Evolutionary conservation across 345 rosid species (phyloP).

Genomic region (Euphorbia pulcherrima): DNA sequence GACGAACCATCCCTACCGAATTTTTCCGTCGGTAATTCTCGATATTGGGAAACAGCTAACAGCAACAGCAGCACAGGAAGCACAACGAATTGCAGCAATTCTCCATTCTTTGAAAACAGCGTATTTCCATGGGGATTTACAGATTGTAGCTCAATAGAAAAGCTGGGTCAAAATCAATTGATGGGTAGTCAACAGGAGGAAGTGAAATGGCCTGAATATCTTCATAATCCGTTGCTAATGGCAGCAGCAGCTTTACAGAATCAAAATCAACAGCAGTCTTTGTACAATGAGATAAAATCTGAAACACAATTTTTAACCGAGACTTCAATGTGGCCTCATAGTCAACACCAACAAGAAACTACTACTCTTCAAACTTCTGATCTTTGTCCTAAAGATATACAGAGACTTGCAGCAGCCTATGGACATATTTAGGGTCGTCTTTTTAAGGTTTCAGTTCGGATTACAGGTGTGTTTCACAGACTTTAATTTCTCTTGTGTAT

Average conservation of each 20-base stretch:
- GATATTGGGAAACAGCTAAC: constrained; percentile 44
- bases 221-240: constrained; percentile 46
- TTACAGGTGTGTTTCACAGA: constrained; percentile 32
- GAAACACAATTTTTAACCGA: constrained; percentile 52
- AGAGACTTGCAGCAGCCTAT: constrained; percentile 34
- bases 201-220: constrained; percentile 44
- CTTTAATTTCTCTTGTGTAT: constrained; percentile 26
- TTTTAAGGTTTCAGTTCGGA: too few species aligned
- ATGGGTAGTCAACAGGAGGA: constrained; percentile 36
- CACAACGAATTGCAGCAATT: constrained; percentile 41
- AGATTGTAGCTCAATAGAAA: constrained; percentile 45
- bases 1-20: constrained; percentile 36
- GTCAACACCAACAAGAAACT: constrained; percentile 43
- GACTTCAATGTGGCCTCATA: constrained; percentile 50
- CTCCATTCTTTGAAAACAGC: constrained; percentile 46
- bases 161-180: constrained; percentile 36
- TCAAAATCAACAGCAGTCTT: constrained; percentile 50
- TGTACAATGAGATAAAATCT: constrained; percentile 61
- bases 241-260: constrained; percentile 52
- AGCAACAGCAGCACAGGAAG: constrained; percentile 35
- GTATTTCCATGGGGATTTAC: constrained; percentile 51
- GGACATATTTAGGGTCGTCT: constrained; percentile 32
- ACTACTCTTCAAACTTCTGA: constrained; percentile 26
- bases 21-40: constrained; percentile 28
- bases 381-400: constrained; percentile 32